phyloP scores from a whole-genome alignment of 2,329 filamentous ascomycete species.

The Penicillium freii region DNA sequence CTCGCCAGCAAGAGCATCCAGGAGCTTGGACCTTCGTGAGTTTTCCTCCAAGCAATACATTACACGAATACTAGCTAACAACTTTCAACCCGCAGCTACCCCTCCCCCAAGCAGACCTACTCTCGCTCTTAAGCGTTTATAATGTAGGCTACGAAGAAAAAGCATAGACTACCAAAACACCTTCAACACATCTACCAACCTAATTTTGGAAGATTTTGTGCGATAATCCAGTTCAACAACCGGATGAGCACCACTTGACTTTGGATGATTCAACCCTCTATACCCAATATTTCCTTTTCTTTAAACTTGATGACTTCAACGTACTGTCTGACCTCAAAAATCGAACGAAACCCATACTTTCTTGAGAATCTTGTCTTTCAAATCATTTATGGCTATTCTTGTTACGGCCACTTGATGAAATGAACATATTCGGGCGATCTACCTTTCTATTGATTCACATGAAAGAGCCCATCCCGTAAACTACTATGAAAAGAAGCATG shows the following conservation, averaged over 20 bases:
- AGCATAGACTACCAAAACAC: conserved; percentile 21
- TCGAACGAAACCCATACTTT: background rate
- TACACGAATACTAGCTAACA: conserved; percentile 16
- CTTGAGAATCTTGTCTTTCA: conserved; percentile 1
- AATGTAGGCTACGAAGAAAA: conserved; percentile 9
- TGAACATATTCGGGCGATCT: conserved; percentile 13
- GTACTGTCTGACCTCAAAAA: conserved; percentile 18
- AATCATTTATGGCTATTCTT: conserved; percentile 4
- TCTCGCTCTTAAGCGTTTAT: conserved; percentile 34
- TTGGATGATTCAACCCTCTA: conserved; percentile 45
- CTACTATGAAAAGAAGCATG: conserved; percentile 15
- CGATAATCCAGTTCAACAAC: conserved; percentile 13
- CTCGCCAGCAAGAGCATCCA: conserved; percentile 89
- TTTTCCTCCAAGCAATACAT: conserved; percentile 29
- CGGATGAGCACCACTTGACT: conserved; percentile 19
- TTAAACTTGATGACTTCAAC: conserved; percentile 30
- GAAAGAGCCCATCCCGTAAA: background rate
- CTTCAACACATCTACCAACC: conserved; percentile 25
- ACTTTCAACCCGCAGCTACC: conserved; percentile 57
- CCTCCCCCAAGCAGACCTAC: conserved; percentile 79
- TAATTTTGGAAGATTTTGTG: conserved; percentile 16
- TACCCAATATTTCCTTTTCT: conserved; percentile 34
- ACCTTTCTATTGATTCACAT: background rate
- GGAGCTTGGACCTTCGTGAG: conserved; percentile 93
- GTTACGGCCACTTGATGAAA: conserved; percentile 10